Evolutionary conservation across 345 rosid species (phyloP), one percentile per base, ranked within the genome.

Genomic region (Rhodamnia argentea): DNA sequence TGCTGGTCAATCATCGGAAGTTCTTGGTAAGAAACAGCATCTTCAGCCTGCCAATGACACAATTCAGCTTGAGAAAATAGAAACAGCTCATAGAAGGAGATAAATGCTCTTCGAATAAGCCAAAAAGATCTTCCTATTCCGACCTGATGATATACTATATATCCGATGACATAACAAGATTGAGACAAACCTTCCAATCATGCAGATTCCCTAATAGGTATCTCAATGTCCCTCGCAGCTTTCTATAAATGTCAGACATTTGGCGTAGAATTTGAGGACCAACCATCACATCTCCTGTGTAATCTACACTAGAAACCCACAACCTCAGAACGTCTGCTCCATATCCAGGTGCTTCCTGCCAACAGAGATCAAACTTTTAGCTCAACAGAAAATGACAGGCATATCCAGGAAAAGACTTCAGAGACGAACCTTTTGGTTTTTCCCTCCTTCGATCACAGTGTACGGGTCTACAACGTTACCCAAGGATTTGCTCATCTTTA

Each of bases 231-330:
- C 98, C 98, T 92, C 96, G 92, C 87, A 97, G 88, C 90, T 97
- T 96, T 91, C 99, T 92, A 85, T 97, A 95, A 83, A 95, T 93
- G 85, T 97, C 99, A 90, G 99, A 94, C 91, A 93, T 94, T 92
- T 97, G 99, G 32, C 95, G 94, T 84, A 97, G 93, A 85, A 94
- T 87, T 90, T 95, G 98, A 55, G 97, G 93, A 86, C 98, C 98
- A 58, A 97, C 89, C 90, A 96, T 86, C 62, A 94, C 96, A 93
- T 97, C 99, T 51, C 94, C 94, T 4, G 95, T 91, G 89, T 96
- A 97, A 91, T 97, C 98, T 85, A 97, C 99, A 92, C 99, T 97
- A 82, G 98, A 96, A 90, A 97, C 99, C 99, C 99, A 97, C 64
- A 97, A 98, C 74, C 98, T 94, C 88, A 97, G 88, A 83, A 96